These are phyloP conservation scores for Phyllosticta citribraziliensis DNA, from an alignment of 2,329 filamentous ascomycete species.

Conservation along the genomic window DNA sequence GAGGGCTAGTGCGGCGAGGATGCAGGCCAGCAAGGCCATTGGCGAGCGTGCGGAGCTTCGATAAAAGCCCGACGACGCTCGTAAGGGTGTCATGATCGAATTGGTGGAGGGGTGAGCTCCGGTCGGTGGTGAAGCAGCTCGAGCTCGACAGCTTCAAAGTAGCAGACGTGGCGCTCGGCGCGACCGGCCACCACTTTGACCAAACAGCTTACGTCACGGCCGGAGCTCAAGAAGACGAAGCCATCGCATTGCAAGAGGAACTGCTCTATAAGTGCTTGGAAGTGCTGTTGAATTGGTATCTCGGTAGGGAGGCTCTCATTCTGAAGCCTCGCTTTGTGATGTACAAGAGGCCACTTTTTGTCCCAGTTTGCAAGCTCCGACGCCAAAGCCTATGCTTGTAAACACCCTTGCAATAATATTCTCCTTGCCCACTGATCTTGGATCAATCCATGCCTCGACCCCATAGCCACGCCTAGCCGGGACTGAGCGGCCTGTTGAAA, in stretches of 20 bases:
- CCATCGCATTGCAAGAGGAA: not conserved
- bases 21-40: conserved; percentile 11
- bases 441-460: not conserved
- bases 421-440: not conserved
- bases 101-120: conserved; percentile 12
- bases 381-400: not conserved
- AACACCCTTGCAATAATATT: not conserved
- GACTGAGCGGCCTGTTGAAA: conserved; percentile 68
- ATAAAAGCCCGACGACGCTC: not conserved
- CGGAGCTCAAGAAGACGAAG: not conserved
- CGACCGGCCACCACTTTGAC: not conserved
- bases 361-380: not conserved
- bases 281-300: not conserved
- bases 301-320: not conserved
- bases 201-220: not conserved
- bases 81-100: conserved; percentile 19
- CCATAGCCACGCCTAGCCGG: conserved; percentile 6
- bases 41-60: not conserved
- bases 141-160: conserved; percentile 9
- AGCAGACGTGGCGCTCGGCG: conserved; percentile 13
- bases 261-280: not conserved
- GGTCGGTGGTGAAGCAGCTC: conserved; percentile 13
- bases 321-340: not conserved
- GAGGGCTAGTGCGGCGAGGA: conserved; percentile 17
- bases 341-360: not conserved